phyloP scores from a whole-genome alignment of 305 asterid genomes.

The Ilex paraguariensis region DNA sequence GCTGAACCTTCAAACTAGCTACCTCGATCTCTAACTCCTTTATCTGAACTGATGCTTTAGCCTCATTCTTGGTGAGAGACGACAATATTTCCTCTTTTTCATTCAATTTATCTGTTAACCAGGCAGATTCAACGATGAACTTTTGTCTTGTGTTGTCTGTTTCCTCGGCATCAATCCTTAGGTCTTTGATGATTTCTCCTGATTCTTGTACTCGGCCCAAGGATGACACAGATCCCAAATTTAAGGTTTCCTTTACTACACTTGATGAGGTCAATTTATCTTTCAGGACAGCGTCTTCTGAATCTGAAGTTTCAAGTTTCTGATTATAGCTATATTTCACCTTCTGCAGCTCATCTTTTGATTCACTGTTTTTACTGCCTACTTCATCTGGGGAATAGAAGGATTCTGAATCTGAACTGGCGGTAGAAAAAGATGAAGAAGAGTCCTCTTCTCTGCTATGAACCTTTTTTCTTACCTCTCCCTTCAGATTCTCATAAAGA shows the following conservation, averaged over 20 bases:
- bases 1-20: slow-evolving; percentile 33
- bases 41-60: slow-evolving; percentile 11
- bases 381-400: slow-evolving; percentile 42
- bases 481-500: slow-evolving; percentile 52
- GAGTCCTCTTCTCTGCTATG: slow-evolving; percentile 20
- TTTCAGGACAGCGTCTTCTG: slow-evolving; percentile 49
- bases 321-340: slow-evolving; percentile 6
- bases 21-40: slow-evolving; percentile 36
- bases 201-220: slow-evolving; percentile 15
- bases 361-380: slow-evolving; percentile 12
- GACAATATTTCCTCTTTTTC: slow-evolving; percentile 22
- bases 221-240: slow-evolving; percentile 14
- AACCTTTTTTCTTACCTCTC: slow-evolving; percentile 48
- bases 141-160: slow-evolving; percentile 15
- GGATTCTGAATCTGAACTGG: slow-evolving; percentile 39
- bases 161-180: slow-evolving; percentile 32
- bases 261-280: slow-evolving; percentile 56
- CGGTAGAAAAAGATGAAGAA: slow-evolving; percentile 23
- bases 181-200: slow-evolving; percentile 28
- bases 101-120: slow-evolving; percentile 18
- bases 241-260: slow-evolving; percentile 36
- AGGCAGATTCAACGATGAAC: slow-evolving; percentile 13
- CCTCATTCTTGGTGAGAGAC: slow-evolving; percentile 8
- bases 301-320: slow-evolving; percentile 30
- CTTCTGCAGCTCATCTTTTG: slow-evolving; percentile 13